Conservation (phyloP, 1,284 basidiomycete species). For the Coriolopsis trogii region DNA sequence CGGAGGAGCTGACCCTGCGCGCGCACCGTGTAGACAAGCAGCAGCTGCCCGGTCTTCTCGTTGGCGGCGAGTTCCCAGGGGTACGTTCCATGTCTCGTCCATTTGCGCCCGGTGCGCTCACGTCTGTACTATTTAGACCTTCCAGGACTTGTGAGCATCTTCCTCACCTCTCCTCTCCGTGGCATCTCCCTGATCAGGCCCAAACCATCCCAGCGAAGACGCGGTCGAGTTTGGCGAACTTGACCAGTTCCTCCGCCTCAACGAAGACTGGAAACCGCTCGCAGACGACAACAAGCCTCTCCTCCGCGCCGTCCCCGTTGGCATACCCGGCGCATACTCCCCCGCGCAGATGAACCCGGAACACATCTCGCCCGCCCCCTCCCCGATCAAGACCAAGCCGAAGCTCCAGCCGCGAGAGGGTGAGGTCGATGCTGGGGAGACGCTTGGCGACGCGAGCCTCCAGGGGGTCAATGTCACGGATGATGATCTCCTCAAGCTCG, state of each 20-base stretch:
- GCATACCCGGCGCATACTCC: constrained; percentile 74
- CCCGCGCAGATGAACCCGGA: constrained; percentile 80
- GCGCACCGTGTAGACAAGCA: constrained; percentile 61
- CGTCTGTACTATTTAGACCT: constrained; percentile 41
- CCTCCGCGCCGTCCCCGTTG: constrained; percentile 61
- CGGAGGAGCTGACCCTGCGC: constrained; percentile 4
- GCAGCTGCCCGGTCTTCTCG: constrained; percentile 77
- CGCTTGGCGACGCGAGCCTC: constrained; percentile 69
- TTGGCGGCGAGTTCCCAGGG: constrained; percentile 67
- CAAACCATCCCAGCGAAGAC: constrained; percentile 59
- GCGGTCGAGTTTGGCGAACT: constrained; percentile 78
- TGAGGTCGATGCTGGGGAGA: constrained; percentile 65
- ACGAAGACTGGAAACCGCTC: constrained; percentile 57
- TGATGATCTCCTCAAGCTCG: constrained; percentile 67
- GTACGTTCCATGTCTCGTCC: constrained; percentile 39
- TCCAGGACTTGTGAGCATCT: constrained; percentile 52
- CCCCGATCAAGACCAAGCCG: constrained; percentile 39
- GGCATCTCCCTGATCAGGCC: not conserved
- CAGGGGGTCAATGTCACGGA: constrained; percentile 77
- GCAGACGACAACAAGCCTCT: constrained; percentile 55
- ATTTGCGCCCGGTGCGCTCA: not conserved
- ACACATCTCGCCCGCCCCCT: constrained; percentile 53
- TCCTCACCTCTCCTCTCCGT: not conserved
- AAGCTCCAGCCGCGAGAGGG: constrained; percentile 37
- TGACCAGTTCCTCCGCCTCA: constrained; percentile 68